Base-by-base conservation (phyloP, 495 filamentous ascomycete genomes). In the Parmelia sp. region DNA sequence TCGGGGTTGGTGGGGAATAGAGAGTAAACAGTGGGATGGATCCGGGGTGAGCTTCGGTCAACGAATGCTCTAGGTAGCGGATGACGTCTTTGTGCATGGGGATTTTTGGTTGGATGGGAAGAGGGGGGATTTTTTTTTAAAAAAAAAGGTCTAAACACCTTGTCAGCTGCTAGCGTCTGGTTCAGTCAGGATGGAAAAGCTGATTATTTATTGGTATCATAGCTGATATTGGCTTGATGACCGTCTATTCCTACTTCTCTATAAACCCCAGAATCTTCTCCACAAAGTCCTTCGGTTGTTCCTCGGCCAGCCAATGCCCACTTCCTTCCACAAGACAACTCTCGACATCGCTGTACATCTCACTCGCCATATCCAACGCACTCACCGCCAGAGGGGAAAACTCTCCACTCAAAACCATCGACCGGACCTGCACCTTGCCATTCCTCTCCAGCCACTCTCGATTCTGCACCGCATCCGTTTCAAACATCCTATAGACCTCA, bases 401-500 rank as follows among this genome's bases (percentile, higher is more conserved):
- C 33, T 63, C 71, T 23, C 79, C 78, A 51, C 68, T 71, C 60
- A 80, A 62, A n/a, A 69, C 65, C 64, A 78, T 60, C 27, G 70
- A 65, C 44, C 73, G 72, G 33, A 80, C 71, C n/a, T 64, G 67
- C 21, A 74, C 69, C 64, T 79, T 80, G 9, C 78, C 79, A 19
- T 76, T 69, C 61, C 68, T 62, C 59, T 68, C 35, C 62, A 74
- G 45, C 76, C 71, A 75, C 37, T 68, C 66, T 62, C 56, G 31
- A 58, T 78, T 77, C 56, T 74, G 72, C 55, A 67, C 62, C 45
- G 69, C 73, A 64, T 82, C 78, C 60, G 71, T 65, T 59, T 75
- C 74, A 66, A 80, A 81, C 31, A 75, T 71, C 7, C 76, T 68
- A 66, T 81, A 82, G 17, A 62, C 12, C 74, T 71, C 55, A 79